Base-by-base conservation (phyloP, 2,329 filamentous ascomycete genomes). In the Graphiopsis chlorocephala region DNA sequence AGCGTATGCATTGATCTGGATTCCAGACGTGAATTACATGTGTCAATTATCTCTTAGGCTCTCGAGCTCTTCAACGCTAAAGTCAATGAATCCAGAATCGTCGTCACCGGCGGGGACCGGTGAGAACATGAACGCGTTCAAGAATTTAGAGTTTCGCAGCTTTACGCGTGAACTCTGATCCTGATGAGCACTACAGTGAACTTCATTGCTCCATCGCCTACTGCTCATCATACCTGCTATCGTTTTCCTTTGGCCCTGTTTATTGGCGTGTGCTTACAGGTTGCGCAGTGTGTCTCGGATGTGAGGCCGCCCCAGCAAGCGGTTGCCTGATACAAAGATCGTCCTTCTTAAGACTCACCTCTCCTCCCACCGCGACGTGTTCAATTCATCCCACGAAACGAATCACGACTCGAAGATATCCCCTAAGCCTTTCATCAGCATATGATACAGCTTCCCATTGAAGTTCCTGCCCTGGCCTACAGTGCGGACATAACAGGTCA, bases 391-490 rank as follows among this genome's bases (percentile, higher is more conserved):
- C 31, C 33, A 20, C 60, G 33, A 62, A 62, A 53, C 60, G 4
- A 62, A 26, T 8, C 12, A 20, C 50, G 4, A 29, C 17, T 29
- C 50, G 15, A 12, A 31, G n/a, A 29, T 6, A 10, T 17, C 23
- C 17, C 15, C 25, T 53, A 8, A 29, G 15, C 15, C 50, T 28
- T 53, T 53, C 11, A 23, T 29, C 50, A 31, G 50, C 29, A 31
- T 25, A 62, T 62, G 47, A 62, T 42, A 45, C 60, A 62, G 29
- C 14, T 31, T 20, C 11, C 59, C 25, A n/a, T 38, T 53, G 45
- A 42, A 26, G 25, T 47, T 47, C 10, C 26, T 45, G 60, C 60
- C 60, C 60, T 62, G 60, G 48, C 60, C 60, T 62, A 53, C 47
- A 45, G 60, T 47, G 60, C 31, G 15, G 17, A 55, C 6, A 7